These are phyloP conservation scores for Gleditsia sinensis DNA, from an alignment of 306 rosid species.

Conservation along the genomic window DNA sequence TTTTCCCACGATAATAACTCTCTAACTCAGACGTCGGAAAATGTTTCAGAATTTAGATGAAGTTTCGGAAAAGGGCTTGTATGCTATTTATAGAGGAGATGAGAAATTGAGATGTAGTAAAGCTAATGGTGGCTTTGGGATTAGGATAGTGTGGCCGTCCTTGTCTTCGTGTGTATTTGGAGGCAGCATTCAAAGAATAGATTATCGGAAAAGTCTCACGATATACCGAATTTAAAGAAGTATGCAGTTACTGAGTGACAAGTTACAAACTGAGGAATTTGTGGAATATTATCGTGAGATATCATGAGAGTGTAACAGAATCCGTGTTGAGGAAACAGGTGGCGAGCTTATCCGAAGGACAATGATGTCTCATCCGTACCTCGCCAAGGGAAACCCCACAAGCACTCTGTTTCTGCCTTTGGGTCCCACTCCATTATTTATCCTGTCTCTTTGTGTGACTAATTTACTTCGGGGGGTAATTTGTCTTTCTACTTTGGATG, in stretches of 20 bases:
- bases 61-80: background rate
- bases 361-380: constrained; percentile 23
- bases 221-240: background rate
- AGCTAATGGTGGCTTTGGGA: background rate
- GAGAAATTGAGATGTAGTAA: background rate
- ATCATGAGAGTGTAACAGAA: background rate
- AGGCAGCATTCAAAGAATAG: background rate
- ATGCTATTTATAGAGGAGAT: constrained; percentile 27
- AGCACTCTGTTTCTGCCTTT: background rate
- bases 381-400: constrained; percentile 7
- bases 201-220: background rate
- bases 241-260: no score
- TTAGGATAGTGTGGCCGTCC: constrained; percentile 1
- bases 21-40: background rate
- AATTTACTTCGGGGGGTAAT: constrained; percentile 5
- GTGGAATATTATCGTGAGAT: background rate
- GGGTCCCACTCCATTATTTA: constrained; percentile 37
- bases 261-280: no score
- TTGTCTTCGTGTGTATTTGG: background rate
- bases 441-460: constrained; percentile 15
- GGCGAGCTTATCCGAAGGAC: constrained; percentile 55
- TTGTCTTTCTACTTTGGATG: background rate
- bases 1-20: background rate
- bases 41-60: background rate
- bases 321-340: constrained; percentile 34